Percentiles rank a stretch among this genome's conserved stretches.
Evolutionary conservation across 208 protist species (phyloP).

Genomic region (Wallacemonas sp.): DNA sequence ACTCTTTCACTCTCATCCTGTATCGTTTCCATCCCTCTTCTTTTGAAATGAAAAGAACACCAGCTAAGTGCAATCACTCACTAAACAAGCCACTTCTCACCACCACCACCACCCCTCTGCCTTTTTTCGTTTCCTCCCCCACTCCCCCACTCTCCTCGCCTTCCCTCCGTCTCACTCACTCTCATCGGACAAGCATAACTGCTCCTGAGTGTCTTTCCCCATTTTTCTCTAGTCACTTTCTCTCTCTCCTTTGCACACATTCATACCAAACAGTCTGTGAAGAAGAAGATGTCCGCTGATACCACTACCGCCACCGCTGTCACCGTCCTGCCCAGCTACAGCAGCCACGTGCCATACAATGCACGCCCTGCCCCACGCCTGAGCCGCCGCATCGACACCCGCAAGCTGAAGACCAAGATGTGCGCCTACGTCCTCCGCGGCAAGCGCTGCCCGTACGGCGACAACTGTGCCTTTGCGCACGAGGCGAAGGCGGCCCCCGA

Average conservation of each 20-base stretch:
- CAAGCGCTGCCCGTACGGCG: conserved; percentile 39
- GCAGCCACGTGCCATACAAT: background rate
- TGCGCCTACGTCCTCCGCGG: conserved; percentile 39
- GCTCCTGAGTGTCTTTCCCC: background rate
- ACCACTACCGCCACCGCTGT: background rate
- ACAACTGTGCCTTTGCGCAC: conserved; percentile 56
- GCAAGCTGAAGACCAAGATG: conserved; percentile 47
- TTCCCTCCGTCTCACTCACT: too few species aligned
- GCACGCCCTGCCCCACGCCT: conserved; percentile 1
- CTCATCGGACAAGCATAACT: background rate
- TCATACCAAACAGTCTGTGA: too few species aligned
- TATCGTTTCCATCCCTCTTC: too few species aligned
- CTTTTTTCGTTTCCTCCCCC: too few species aligned
- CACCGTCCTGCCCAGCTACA: conserved; percentile 4
- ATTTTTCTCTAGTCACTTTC: background rate
- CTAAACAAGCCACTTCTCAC: too few species aligned
- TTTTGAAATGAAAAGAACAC: too few species aligned
- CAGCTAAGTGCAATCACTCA: too few species aligned
- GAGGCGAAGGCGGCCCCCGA: conserved; percentile 8
- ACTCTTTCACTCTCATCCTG: too few species aligned
- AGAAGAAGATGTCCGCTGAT: background rate
- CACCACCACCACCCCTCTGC: too few species aligned
- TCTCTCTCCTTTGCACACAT: background rate
- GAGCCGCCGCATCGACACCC: conserved; percentile 39
- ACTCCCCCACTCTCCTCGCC: too few species aligned